These are phyloP conservation scores for Kwoniella pini DNA, from an alignment of 768 basidiomycete genomes.

Conservation along the genomic window DNA sequence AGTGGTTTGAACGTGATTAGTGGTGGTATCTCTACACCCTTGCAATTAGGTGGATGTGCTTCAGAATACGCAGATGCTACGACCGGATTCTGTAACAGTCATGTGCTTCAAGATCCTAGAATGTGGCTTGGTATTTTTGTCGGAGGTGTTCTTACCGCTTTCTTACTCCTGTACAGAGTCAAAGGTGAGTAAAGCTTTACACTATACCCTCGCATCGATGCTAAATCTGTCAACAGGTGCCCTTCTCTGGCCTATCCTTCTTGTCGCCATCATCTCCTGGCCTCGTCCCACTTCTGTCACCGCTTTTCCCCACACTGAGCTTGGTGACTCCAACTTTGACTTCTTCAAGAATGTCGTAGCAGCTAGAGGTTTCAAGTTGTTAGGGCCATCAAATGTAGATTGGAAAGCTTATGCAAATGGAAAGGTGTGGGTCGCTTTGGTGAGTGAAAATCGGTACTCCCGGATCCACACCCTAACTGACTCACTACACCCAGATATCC, in stretches of 20 bases:
- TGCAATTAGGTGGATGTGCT: slow-evolving; percentile 74
- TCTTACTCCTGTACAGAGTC: slow-evolving; percentile 81
- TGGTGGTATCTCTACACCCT: slow-evolving; percentile 68
- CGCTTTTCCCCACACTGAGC: slow-evolving; percentile 70
- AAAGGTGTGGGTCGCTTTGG: slow-evolving; percentile 78
- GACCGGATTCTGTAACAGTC: slow-evolving; percentile 59
- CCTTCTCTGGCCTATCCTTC: slow-evolving; percentile 70
- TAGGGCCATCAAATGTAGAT: slow-evolving; percentile 44
- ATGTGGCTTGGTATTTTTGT: slow-evolving; percentile 87
- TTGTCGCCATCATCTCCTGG: slow-evolving; percentile 85
- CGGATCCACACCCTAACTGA: not conserved
- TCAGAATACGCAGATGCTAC: slow-evolving; percentile 56
- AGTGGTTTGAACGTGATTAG: slow-evolving; percentile 74
- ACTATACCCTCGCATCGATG: not conserved
- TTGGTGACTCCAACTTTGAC: slow-evolving; percentile 72
- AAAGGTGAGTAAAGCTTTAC: slow-evolving; percentile 63
- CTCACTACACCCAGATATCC: slow-evolving; percentile 59
- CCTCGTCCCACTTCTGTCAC: slow-evolving; percentile 78
- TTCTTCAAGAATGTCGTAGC: slow-evolving; percentile 83
- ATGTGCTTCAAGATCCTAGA: slow-evolving; percentile 70
- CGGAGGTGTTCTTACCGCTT: slow-evolving; percentile 75
- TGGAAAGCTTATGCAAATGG: slow-evolving; percentile 61
- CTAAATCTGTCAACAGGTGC: slow-evolving; percentile 57
- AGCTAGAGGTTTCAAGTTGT: slow-evolving; percentile 39
- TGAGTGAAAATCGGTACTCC: slow-evolving; percentile 18